phyloP scores from a whole-genome alignment of 2,329 filamentous ascomycete species.

The Pseudocercospora eumusae region DNA sequence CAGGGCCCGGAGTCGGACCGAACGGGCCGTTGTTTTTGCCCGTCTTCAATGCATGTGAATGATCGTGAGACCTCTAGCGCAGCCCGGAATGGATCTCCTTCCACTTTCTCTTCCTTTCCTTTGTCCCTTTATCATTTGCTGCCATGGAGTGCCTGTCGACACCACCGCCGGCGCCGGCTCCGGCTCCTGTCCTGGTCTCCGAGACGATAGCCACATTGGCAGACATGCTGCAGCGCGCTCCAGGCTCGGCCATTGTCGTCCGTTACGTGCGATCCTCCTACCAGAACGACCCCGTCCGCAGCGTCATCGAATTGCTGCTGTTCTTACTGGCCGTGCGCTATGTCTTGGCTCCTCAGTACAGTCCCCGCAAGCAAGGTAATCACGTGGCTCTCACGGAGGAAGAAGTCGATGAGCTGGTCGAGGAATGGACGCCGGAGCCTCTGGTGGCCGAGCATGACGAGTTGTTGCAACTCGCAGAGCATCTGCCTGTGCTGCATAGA shows the following conservation, averaged over 20 bases:
- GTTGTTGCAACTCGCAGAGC: slow-evolving; percentile 80
- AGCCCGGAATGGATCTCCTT: too few relatives aligned
- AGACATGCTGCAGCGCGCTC: slow-evolving; percentile 65
- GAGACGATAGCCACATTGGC: too few relatives aligned
- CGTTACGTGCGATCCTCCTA: slow-evolving; percentile 96
- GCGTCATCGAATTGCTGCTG: slow-evolving; percentile 86
- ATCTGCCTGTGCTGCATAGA: slow-evolving; percentile 69
- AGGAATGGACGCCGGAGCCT: slow-evolving; percentile 94
- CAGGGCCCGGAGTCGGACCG: too few relatives aligned
- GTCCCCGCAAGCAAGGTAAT: slow-evolving; percentile 77
- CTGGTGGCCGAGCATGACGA: slow-evolving; percentile 72
- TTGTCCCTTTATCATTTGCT: too few relatives aligned
- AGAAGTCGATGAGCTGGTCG: slow-evolving; percentile 95
- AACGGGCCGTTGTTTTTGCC: too few relatives aligned
- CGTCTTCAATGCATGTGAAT: too few relatives aligned
- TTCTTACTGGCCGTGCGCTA: slow-evolving; percentile 95
- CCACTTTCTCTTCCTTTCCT: too few relatives aligned
- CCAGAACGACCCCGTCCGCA: slow-evolving; percentile 92
- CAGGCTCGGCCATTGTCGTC: slow-evolving; percentile 88
- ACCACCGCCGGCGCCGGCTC: background rate
- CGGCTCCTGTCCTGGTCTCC: background rate
- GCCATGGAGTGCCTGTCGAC: background rate
- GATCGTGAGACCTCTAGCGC: too few relatives aligned
- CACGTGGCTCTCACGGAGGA: slow-evolving; percentile 87
- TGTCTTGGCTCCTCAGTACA: slow-evolving; percentile 85